A percentile compares a stretch with the other conserved stretches of the same genome.
Conservation (phyloP, 495 filamentous ascomycete species). For the Penicillium cinerascens region DNA sequence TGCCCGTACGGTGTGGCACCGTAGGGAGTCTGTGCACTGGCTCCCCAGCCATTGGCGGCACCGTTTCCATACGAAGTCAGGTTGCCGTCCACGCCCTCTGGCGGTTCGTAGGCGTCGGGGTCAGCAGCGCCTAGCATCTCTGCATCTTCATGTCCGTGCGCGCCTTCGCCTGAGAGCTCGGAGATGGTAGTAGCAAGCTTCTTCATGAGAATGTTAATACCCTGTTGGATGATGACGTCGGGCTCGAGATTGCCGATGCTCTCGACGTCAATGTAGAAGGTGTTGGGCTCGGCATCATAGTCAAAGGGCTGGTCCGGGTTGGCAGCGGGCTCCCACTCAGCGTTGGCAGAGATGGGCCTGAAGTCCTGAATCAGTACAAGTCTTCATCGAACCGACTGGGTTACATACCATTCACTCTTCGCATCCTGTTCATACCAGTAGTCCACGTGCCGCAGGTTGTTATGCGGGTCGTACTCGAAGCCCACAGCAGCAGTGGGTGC, state of each 20-base stretch:
- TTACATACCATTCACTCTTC: slow-evolving; percentile 79
- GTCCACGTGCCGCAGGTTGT: slow-evolving; percentile 83
- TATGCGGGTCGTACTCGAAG: slow-evolving; percentile 97
- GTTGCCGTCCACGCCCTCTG: slow-evolving; percentile 63
- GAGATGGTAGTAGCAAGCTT: slow-evolving; percentile 86
- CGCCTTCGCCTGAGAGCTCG: slow-evolving; percentile 53
- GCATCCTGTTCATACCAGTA: slow-evolving; percentile 92
- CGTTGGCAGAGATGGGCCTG: slow-evolving; percentile 85
- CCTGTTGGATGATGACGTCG: slow-evolving; percentile 80
- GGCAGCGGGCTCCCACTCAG: slow-evolving; percentile 75
- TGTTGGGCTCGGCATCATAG: slow-evolving; percentile 78
- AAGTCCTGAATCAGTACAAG: background rate
- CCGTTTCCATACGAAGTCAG: slow-evolving; percentile 70
- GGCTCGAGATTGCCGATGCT: slow-evolving; percentile 83
- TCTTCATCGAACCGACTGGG: background rate
- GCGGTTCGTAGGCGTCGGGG: slow-evolving; percentile 56
- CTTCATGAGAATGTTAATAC: slow-evolving; percentile 77
- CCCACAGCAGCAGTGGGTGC: slow-evolving; percentile 85
- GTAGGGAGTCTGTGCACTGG: slow-evolving; percentile 55
- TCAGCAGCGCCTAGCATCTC: slow-evolving; percentile 61
- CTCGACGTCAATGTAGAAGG: slow-evolving; percentile 92
- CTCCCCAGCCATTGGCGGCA: slow-evolving; percentile 63
- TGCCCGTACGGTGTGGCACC: slow-evolving; percentile 70
- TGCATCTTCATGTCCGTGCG: slow-evolving; percentile 44
- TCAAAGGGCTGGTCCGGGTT: slow-evolving; percentile 82